Evolutionary conservation across 495 filamentous ascomycete genomes (phyloP), one percentile per base, ranked within the genome.

Genomic region (Hypoxylon perforatum): DNA sequence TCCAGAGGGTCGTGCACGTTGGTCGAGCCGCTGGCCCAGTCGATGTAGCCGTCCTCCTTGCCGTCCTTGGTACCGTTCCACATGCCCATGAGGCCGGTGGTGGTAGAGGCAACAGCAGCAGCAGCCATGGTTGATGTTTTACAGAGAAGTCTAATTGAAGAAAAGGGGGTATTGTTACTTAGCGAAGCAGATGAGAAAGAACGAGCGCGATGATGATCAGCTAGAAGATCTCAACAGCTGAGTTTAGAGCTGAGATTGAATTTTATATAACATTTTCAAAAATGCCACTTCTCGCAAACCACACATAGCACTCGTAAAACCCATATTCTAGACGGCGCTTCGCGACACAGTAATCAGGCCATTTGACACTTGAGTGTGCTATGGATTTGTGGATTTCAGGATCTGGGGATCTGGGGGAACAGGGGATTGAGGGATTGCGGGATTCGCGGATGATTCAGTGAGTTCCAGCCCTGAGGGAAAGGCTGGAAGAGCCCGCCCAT

Each of bases 51-150:
- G 9, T 71, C 67, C 11, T 30, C 47, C 14, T 38, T 59, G 30
- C 70, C 67, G 25, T 73, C 70, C 38, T 67, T 67, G 35, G 70
- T 73, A 10, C 70, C 67, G 23, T 67, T 67, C 70, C 70, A 73
- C 70, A 73, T 73, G 70, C 70, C 70, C 60, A 73, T 71, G 38
- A 65, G 47, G 63, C 70, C 70, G 46, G 67, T 64, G 45, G 70
- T 73, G 56, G 67, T 15, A 42, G 39, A 62, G 3, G 59, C 66
- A 45, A 73, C 70, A 54, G 62, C 63, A 54, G 66, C 62, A 57
- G 66, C 61, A 67, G 70, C 70, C 70, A 73, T 73, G 10, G 35
- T 67, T 41, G 5, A 38, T 28, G 15, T 35, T 28, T 15, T 35
- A 9, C n/a, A 17, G 9, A 51, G 28, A 21, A 61, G 14, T 41